A percentile compares a stretch with the other conserved stretches of the same genome.
phyloP scores from a whole-genome alignment of 306 rosid genomes.

The Cucumis cinereus region DNA sequence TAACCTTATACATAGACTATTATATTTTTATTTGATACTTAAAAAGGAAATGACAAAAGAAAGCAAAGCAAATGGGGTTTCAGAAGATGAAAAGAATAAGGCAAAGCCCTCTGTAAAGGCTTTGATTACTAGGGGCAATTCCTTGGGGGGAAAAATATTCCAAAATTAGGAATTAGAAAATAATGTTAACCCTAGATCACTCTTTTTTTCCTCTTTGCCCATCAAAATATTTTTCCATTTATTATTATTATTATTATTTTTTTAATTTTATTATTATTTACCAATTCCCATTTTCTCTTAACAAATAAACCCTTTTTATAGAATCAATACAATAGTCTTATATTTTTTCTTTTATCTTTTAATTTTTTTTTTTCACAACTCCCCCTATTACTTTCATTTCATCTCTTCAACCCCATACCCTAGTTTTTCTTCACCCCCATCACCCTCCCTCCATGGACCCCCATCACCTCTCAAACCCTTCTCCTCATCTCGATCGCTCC shows the following conservation, averaged over 20 bases:
- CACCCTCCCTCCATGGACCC: conserved; percentile 4
- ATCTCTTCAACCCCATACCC: neutral
- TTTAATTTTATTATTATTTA: too few relatives aligned
- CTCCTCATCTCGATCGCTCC: neutral
- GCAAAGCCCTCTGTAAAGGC: neutral
- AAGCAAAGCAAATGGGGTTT: neutral
- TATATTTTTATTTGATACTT: neutral
- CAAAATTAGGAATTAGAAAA: neutral
- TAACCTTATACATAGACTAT: neutral
- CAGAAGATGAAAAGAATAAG: conserved; percentile 1
- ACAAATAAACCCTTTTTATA: neutral
- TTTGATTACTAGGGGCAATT: conserved; percentile 7
- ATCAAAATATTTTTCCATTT: neutral
- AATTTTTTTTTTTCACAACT: neutral
- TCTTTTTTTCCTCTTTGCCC: conserved; percentile 1
- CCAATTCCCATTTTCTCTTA: too few relatives aligned
- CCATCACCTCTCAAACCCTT: neutral
- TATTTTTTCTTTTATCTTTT: neutral
- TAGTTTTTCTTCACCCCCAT: neutral
- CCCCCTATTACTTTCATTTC: neutral
- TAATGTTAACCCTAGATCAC: conserved; percentile 6
- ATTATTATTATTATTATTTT: too few relatives aligned
- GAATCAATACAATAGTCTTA: neutral
- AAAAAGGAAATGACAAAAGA: neutral
- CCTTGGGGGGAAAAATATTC: neutral